These are phyloP conservation scores for Nothopassalora personata DNA, from an alignment of 2,329 filamentous ascomycete genomes.

Conservation along the genomic window DNA sequence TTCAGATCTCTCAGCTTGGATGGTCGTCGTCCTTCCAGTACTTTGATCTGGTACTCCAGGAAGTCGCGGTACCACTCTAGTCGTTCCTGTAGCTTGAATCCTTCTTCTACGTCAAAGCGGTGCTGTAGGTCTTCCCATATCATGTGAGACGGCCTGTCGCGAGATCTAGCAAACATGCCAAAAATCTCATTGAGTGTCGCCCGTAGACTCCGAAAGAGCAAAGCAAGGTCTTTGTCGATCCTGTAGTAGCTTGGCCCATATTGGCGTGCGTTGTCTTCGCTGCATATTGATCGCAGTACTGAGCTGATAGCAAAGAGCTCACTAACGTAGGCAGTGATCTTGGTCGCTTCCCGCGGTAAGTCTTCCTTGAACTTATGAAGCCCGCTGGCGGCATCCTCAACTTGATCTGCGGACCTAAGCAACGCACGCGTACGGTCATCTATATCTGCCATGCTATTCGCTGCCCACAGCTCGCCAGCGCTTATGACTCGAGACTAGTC, in stretches of 20 bases:
- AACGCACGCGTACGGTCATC: conserved; percentile 9
- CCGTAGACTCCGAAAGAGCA: conserved; percentile 46
- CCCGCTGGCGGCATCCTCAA: conserved; percentile 27
- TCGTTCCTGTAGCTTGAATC: conserved; percentile 43
- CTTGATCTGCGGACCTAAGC: conserved; percentile 12
- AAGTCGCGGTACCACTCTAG: conserved; percentile 49
- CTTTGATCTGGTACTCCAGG: conserved; percentile 35
- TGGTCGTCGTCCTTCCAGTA: conserved; percentile 15
- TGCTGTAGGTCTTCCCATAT: conserved; percentile 49
- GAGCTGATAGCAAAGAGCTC: conserved; percentile 52
- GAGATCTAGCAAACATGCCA: conserved; percentile 40
- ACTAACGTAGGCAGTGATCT: conserved; percentile 51
- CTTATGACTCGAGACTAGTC: conserved; percentile 6
- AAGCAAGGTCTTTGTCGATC: conserved; percentile 45
- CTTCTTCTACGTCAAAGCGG: conserved; percentile 44
- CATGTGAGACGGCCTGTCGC: conserved; percentile 39
- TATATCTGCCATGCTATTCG: conserved; percentile 15
- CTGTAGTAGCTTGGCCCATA: conserved; percentile 36
- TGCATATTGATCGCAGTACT: conserved; percentile 45
- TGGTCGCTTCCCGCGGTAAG: conserved; percentile 47
- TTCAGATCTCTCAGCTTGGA: conserved; percentile 2
- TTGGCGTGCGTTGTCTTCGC: conserved; percentile 37
- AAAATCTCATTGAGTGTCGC: conserved; percentile 50
- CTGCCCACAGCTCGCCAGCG: conserved; percentile 5
- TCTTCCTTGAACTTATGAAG: conserved; percentile 47